Evolutionary conservation across 2,329 filamentous ascomycete species (phyloP).

Genomic region (Metarhizium humberi): DNA sequence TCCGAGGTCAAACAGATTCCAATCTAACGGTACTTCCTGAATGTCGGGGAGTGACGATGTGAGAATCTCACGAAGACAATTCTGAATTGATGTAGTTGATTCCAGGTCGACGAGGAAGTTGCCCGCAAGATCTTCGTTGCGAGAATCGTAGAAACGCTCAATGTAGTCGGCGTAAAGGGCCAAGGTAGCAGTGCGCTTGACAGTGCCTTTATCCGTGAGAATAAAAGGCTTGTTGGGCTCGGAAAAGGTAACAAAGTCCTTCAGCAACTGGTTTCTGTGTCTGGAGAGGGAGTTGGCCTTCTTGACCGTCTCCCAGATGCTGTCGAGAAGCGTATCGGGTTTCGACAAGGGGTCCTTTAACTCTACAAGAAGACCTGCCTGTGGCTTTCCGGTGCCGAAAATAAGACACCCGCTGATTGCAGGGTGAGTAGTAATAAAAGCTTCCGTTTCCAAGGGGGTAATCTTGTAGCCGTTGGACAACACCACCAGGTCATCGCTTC

Average conservation of each 20-base stretch:
- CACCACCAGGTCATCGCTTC: conserved; percentile 21
- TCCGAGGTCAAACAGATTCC: conserved; percentile 18
- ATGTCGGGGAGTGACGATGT: conserved; percentile 11
- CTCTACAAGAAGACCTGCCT: conserved; percentile 19
- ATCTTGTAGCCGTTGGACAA: conserved; percentile 24
- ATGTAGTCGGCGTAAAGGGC: conserved; percentile 35
- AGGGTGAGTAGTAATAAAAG: conserved; percentile 15
- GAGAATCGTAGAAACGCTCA: conserved; percentile 30
- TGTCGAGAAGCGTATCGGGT: conserved; percentile 24
- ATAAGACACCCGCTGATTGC: conserved; percentile 17
- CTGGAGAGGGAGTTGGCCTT: conserved; percentile 29
- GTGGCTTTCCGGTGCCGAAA: conserved; percentile 16
- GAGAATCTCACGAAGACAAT: conserved; percentile 11
- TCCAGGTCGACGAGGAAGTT: conserved; percentile 11
- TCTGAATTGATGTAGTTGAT: conserved; percentile 14
- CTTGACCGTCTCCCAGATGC: conserved; percentile 34
- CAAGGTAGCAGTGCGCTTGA: conserved; percentile 30
- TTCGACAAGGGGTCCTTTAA: conserved; percentile 13
- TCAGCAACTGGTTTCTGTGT: conserved; percentile 31
- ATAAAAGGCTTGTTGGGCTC: conserved; percentile 32
- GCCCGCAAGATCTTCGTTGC: conserved; percentile 7
- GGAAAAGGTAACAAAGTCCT: conserved; percentile 30
- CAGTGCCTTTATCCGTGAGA: conserved; percentile 34
- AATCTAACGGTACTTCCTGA: conserved; percentile 10
- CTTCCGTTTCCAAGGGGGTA: conserved; percentile 19